Evolutionary conservation across 2,329 filamentous ascomycete species (phyloP), one percentile per base, ranked within the genome.

Genomic region (Dactylellina leptospora): DNA sequence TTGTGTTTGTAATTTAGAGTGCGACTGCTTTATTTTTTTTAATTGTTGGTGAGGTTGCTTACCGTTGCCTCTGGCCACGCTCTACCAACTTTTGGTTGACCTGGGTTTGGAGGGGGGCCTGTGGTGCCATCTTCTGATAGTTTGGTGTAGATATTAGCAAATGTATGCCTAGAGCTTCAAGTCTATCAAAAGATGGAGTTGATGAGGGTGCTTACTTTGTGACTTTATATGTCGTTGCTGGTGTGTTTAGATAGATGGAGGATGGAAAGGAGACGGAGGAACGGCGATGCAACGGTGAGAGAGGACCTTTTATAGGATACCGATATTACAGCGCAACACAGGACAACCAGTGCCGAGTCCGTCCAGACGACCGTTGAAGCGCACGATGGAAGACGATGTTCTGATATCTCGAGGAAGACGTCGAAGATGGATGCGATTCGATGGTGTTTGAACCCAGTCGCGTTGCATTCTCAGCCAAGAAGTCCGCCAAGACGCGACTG

Each of bases 1-100:
- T n/a, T n/a, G n/a, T n/a, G n/a, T n/a, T n/a, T n/a, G n/a, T 22
- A 33, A 40, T 22, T 51, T 27, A 2, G n/a, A 36, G 2, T 36
- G n/a, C 4, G 30, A 36, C 10, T 36, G 33, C 20, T 36, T 36
- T 28, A 13, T 10, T 10, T 59, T 20, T 44, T 25, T 44, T 9
- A 16, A 30, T 44, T 36, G n/a, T 27, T 42, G 5, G 10, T 40
- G 1, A 9, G 28, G n/a, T 30, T 28, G 47, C 40, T 6, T 71
- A 71, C 66, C 59, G 59, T 56, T 72, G 58, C 3, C 68, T 51
- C 20, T 72, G 68, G 23, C 68, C 68, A 47, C 44, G 33, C 47
- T 72, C 68, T 9, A 27, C 27, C 25, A 72, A 44, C n/a, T 72
- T 72, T 27, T 64, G 36, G 38, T 72, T 63, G 13, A 64, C 59